These are phyloP conservation scores for Leccinum arenicola DNA, from an alignment of 768 basidiomycete species.

Conservation along the genomic window DNA sequence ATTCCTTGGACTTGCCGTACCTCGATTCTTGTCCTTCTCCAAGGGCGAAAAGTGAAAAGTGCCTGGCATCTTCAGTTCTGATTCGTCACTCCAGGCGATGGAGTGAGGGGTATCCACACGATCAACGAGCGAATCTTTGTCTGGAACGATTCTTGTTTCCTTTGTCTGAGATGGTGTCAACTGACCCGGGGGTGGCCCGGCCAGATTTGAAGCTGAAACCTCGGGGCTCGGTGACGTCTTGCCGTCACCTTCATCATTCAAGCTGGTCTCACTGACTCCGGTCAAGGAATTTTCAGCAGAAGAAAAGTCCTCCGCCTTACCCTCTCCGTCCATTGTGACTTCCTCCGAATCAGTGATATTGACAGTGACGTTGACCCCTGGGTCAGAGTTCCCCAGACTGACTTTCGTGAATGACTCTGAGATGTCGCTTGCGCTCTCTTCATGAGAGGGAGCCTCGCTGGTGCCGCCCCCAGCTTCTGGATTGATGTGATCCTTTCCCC, in stretches of 20 bases:
- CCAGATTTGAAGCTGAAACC: neutral
- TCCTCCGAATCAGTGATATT: constrained; percentile 35
- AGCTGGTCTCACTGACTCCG: constrained; percentile 11
- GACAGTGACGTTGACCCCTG: constrained; percentile 42
- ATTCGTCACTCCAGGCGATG: constrained; percentile 24
- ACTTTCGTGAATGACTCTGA: constrained; percentile 26
- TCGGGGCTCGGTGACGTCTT: constrained; percentile 1
- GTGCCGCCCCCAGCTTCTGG: constrained; percentile 27
- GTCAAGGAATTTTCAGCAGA: constrained; percentile 20
- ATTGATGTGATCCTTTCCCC: constrained; percentile 34
- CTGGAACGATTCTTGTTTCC: neutral
- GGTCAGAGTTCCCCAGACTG: constrained; percentile 30
- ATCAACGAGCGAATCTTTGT: neutral
- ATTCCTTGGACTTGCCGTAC: constrained; percentile 3
- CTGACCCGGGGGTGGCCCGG: neutral
- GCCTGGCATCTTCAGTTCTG: constrained; percentile 48
- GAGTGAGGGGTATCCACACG: constrained; percentile 6
- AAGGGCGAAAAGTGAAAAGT: constrained; percentile 38
- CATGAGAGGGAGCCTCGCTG: constrained; percentile 36
- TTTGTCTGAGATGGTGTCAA: constrained; percentile 4
- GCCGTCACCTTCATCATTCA: constrained; percentile 10
- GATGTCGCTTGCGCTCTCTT: constrained; percentile 23
- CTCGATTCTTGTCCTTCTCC: constrained; percentile 2
- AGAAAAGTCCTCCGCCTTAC: constrained; percentile 24
- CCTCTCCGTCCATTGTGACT: constrained; percentile 17